phyloP scores from a whole-genome alignment of 306 rosid genomes.

The Cicer pinnatifidum region DNA sequence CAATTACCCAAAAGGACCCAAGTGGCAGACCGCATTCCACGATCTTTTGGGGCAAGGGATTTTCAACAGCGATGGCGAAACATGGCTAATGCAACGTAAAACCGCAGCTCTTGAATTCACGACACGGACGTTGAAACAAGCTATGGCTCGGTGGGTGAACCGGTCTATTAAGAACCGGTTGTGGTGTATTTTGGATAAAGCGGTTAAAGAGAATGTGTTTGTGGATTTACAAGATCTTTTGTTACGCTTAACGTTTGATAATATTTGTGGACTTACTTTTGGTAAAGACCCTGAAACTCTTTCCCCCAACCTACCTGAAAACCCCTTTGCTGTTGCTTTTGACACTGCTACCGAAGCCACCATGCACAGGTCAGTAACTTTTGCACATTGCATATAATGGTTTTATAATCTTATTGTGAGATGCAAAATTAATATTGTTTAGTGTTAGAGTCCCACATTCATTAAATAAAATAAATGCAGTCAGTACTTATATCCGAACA shows the following conservation, averaged over 20 bases:
- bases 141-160: slow-evolving; percentile 97
- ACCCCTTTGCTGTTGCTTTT: slow-evolving; percentile 69
- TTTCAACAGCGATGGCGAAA: slow-evolving; percentile 90
- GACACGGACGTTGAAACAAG: slow-evolving; percentile 75
- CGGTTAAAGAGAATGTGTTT: slow-evolving; percentile 44
- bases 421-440: too few species aligned
- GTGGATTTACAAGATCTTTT: slow-evolving; percentile 87
- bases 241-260: slow-evolving; percentile 82
- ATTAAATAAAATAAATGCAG: too few species aligned
- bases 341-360: slow-evolving; percentile 91
- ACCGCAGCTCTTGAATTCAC: slow-evolving; percentile 96
- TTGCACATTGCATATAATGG: too few species aligned
- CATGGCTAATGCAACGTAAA: slow-evolving; percentile 91
- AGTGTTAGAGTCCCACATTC: too few species aligned
- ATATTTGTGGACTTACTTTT: slow-evolving; percentile 88
- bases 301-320: slow-evolving; percentile 60
- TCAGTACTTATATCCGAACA: too few species aligned
- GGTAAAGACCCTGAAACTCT: slow-evolving; percentile 91
- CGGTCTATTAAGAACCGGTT: slow-evolving; percentile 72
- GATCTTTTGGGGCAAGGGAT: slow-evolving; percentile 88
- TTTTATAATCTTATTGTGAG: too few species aligned
- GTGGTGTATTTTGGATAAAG: slow-evolving; percentile 78
- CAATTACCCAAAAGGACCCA: slow-evolving; percentile 87
- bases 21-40: slow-evolving; percentile 82
- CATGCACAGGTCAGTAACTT: slow-evolving; percentile 53